Conservation (phyloP, 2,329 filamentous ascomycete species). For the Geosmithia putterillii region DNA sequence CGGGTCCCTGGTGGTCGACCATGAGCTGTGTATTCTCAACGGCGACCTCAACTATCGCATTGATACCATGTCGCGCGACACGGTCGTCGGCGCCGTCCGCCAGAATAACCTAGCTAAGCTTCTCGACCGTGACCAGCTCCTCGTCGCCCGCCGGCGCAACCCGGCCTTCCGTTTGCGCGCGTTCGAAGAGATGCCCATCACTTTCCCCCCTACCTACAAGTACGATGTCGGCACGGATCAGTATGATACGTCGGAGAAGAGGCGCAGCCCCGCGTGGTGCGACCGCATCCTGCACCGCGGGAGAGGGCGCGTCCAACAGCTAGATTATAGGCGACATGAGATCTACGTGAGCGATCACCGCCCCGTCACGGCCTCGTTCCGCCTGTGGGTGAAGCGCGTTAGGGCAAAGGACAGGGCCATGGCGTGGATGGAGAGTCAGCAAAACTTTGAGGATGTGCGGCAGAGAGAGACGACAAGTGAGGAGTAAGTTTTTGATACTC, state of each 20-base stretch:
- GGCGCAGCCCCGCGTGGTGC: slow-evolving; percentile 89
- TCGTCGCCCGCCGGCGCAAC: slow-evolving; percentile 80
- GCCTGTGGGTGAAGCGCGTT: slow-evolving; percentile 74
- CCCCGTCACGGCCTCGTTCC: slow-evolving; percentile 78
- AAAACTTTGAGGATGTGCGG: slow-evolving; percentile 62
- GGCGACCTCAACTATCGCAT: slow-evolving; percentile 98
- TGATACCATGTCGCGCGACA: slow-evolving; percentile 90
- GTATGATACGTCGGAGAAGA: slow-evolving; percentile 93
- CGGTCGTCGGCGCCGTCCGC: slow-evolving; percentile 75
- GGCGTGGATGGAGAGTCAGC: slow-evolving; percentile 62
- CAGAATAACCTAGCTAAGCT: slow-evolving; percentile 73
- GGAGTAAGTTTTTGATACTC: slow-evolving; percentile 48
- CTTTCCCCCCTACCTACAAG: slow-evolving; percentile 93
- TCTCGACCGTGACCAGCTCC: slow-evolving; percentile 83
- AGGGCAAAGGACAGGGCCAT: slow-evolving; percentile 50
- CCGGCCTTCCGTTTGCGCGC: slow-evolving; percentile 78
- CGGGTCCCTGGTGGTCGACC: slow-evolving; percentile 86
- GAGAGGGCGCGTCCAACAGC: slow-evolving; percentile 68
- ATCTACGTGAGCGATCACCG: slow-evolving; percentile 85
- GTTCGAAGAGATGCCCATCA: slow-evolving; percentile 84
- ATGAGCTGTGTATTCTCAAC: slow-evolving; percentile 94
- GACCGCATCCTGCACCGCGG: slow-evolving; percentile 85
- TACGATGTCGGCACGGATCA: slow-evolving; percentile 93
- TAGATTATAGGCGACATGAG: slow-evolving; percentile 82
- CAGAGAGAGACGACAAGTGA: slow-evolving; percentile 56